phyloP scores from a whole-genome alignment of 1,139 yeast genomes.

The Hyphopichia wangnamkhiaoensis region DNA sequence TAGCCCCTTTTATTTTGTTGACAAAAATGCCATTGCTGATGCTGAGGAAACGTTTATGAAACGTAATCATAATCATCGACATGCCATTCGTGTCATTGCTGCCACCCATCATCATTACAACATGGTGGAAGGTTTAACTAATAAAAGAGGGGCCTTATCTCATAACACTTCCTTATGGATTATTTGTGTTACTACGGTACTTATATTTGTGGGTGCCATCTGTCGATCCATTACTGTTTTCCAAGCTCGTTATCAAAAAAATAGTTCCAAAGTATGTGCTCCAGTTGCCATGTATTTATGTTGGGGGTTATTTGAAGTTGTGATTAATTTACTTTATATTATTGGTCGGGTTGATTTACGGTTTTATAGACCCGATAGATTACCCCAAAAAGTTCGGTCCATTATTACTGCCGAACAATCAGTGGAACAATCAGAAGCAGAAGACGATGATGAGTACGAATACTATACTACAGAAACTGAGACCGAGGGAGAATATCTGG shows the following conservation, averaged over 20 bases:
- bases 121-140: conserved; percentile 45
- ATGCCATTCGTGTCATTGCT: conserved; percentile 51
- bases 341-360: conserved; percentile 61
- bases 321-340: conserved; percentile 50
- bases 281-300: conserved; percentile 57
- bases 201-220: conserved; percentile 58
- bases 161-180: conserved; percentile 52
- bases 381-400: conserved; percentile 27
- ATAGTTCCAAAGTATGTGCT: conserved; percentile 14
- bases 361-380: conserved; percentile 65
- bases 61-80: conserved; percentile 50
- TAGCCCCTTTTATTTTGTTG: conserved; percentile 54
- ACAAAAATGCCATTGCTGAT: conserved; percentile 43
- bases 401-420: conserved; percentile 33
- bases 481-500: conserved; percentile 8
- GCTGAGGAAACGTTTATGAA: conserved; percentile 57
- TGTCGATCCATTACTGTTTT: conserved; percentile 60
- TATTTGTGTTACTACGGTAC: conserved; percentile 50
- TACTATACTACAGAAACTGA: conserved; percentile 6
- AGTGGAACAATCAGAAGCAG: conserved; percentile 24
- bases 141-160: conserved; percentile 45
- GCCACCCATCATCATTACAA: conserved; percentile 47
- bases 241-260: conserved; percentile 28
- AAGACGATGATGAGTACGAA: conserved; percentile 20
- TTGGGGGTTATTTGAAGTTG: conserved; percentile 59